Evolutionary conservation across 768 basidiomycete species (phyloP).

Genomic region (Xerocomellus dryophilus): DNA sequence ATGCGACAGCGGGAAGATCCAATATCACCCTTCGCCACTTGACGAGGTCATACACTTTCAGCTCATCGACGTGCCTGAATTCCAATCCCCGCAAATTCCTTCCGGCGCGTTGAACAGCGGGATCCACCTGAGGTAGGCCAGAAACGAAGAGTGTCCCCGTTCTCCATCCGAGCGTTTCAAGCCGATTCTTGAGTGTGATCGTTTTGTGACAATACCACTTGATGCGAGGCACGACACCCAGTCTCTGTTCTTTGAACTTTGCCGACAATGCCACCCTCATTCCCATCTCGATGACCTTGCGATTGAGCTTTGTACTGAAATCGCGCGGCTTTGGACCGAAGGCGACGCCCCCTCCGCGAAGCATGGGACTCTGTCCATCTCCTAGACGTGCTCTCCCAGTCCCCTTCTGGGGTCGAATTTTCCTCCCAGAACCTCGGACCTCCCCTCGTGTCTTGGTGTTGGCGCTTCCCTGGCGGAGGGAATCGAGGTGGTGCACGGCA

Average conservation of each 20-base stretch:
- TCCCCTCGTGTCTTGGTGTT: constrained; percentile 90
- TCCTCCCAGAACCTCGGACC: constrained; percentile 84
- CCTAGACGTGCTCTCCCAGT: constrained; percentile 87
- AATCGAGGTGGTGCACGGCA: constrained; percentile 82
- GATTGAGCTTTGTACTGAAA: constrained; percentile 87
- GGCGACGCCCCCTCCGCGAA: constrained; percentile 87
- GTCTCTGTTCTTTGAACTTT: constrained; percentile 68
- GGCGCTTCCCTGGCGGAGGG: constrained; percentile 88
- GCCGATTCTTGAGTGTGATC: constrained; percentile 56
- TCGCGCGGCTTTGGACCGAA: constrained; percentile 91
- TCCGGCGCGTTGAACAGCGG: constrained; percentile 57
- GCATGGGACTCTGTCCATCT: constrained; percentile 82
- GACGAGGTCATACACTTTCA: constrained; percentile 79
- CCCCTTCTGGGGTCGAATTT: constrained; percentile 91
- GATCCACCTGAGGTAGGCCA: constrained; percentile 53
- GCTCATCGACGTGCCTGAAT: constrained; percentile 57
- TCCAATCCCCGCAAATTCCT: constrained; percentile 71
- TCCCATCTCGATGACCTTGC: constrained; percentile 91
- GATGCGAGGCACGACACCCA: constrained; percentile 73
- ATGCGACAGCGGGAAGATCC: constrained; percentile 80
- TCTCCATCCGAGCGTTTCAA: constrained; percentile 62
- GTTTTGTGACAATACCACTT: constrained; percentile 76
- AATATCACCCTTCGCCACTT: constrained; percentile 80
- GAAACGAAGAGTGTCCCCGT: constrained; percentile 73
- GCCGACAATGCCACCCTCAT: constrained; percentile 86